These are phyloP conservation scores for Aspergillus phoenicis DNA, from an alignment of 2,329 filamentous ascomycete species.

Conservation along the genomic window DNA sequence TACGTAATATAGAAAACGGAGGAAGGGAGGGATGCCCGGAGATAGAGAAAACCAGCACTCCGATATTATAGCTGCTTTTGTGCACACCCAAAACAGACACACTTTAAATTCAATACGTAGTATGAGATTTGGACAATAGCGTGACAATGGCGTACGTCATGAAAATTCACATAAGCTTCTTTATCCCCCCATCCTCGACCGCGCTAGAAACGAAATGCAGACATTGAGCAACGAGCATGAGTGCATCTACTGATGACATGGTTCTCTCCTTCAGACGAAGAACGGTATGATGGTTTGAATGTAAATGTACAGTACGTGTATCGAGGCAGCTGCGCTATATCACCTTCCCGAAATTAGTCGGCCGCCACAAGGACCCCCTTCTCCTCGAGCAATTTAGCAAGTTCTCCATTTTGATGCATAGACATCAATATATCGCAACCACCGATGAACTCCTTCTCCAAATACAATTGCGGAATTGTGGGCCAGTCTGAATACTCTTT, in stretches of 20 bases:
- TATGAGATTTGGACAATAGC: no score
- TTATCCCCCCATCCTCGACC: no score
- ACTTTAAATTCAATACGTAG: no score
- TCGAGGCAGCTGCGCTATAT: neutral
- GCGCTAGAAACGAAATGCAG: no score
- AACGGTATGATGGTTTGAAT: neutral
- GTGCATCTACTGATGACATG: neutral
- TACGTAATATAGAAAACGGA: no score
- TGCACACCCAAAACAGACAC: no score
- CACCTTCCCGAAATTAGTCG: slow-evolving; percentile 41
- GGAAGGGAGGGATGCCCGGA: no score
- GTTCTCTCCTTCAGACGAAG: neutral
- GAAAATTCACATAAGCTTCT: no score
- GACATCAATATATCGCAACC: slow-evolving; percentile 96
- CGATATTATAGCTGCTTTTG: no score
- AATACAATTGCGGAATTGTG: slow-evolving; percentile 94
- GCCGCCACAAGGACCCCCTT: slow-evolving; percentile 79
- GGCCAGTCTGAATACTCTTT: slow-evolving; percentile 99
- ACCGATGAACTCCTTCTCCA: slow-evolving; percentile 93
- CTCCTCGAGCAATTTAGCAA: slow-evolving; percentile 88
- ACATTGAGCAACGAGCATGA: neutral
- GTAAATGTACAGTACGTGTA: neutral
- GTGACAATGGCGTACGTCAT: no score
- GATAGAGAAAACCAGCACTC: no score
- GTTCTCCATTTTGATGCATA: slow-evolving; percentile 94